These are phyloP conservation scores for Aquanectria penicillioides DNA, from an alignment of 2,329 filamentous ascomycete species.

Conservation along the genomic window DNA sequence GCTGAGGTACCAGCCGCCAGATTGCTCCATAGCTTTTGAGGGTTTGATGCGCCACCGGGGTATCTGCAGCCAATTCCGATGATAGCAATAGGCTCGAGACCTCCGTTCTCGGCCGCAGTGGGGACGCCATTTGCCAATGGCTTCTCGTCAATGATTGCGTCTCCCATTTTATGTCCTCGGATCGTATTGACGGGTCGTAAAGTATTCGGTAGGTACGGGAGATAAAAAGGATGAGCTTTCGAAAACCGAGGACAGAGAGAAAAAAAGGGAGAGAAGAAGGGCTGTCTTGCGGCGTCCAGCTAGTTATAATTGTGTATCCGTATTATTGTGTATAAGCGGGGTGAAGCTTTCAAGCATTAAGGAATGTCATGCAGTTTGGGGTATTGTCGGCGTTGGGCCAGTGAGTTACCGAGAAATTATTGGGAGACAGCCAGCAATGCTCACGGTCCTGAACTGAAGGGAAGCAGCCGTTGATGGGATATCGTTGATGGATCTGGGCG, in stretches of 20 bases:
- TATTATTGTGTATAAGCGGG: background rate
- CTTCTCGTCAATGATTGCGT: slow-evolving; percentile 9
- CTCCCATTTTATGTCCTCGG: slow-evolving; percentile 7
- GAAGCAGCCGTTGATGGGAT: slow-evolving; percentile 3
- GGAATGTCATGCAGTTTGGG: slow-evolving; percentile 6
- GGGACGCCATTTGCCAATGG: slow-evolving; percentile 1
- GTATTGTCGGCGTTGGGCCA: background rate
- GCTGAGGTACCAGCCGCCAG: slow-evolving; percentile 43
- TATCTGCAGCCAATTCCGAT: slow-evolving; percentile 37
- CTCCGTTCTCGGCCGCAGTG: background rate
- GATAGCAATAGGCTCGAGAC: slow-evolving; percentile 35
- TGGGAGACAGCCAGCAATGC: slow-evolving; percentile 2
- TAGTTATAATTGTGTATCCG: background rate
- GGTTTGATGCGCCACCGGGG: slow-evolving; percentile 29
- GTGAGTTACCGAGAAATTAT: slow-evolving; percentile 1
- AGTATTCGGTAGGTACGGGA: background rate
- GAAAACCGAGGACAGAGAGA: background rate
- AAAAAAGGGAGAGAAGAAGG: background rate
- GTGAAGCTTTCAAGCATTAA: background rate
- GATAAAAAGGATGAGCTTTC: background rate
- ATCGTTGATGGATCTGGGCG: slow-evolving; percentile 4
- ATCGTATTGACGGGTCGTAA: background rate
- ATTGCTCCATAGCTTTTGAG: slow-evolving; percentile 31
- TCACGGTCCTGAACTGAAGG: background rate
- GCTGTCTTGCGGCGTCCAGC: no score